Evolutionary conservation across 2,329 filamentous ascomycete genomes (phyloP), one percentile per base, ranked within the genome.

Genomic region (Xylaria arbuscula): DNA sequence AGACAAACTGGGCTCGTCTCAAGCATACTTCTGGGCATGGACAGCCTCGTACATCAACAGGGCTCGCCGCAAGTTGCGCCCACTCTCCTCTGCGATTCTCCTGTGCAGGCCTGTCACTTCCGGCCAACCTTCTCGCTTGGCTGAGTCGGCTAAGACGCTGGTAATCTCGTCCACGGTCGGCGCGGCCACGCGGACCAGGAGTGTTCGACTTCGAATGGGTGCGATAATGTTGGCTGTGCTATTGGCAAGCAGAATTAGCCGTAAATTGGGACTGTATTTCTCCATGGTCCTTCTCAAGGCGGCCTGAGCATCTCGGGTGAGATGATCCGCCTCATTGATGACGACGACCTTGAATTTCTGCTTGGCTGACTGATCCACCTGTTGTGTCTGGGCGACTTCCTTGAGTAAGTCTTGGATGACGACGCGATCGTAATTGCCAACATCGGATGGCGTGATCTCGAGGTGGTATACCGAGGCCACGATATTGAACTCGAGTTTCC

Each of bases 401-500:
- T 99, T 99, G 57, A 99, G 84, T 57, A 99, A 84, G 77, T 98
- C 96, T 78, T 99, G 96, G 15, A 99, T 87, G 1, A 99, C 96
- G 3, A 99, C 96, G 63, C 96, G 88, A 81, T 99, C 96, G 77
- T 98, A 98, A 80, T 92, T 97, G 69, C 95, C 96, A 4, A 99
- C 96, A 75, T 99, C 96, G 0, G 93, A 97, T 0, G 96, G 96
- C 8, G 96, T 99, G 78, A 99, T 99, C 80, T 99, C 96, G 75
- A 99, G 90, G 81, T 99, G 96, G 83, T 99, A 99, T 72, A 98
- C 90, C 0, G 95, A 98, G 53, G 94, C 90, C 63, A 99, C 96
- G 72, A 99, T 97, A 83, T 98, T 99, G 88, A 99, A 99, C 82
- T 99, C 96, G 75, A 99, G 91, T 82, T 99, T 99, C 79, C 96